phyloP scores from a whole-genome alignment of 345 rosid species.

The Heritiera fomes region DNA sequence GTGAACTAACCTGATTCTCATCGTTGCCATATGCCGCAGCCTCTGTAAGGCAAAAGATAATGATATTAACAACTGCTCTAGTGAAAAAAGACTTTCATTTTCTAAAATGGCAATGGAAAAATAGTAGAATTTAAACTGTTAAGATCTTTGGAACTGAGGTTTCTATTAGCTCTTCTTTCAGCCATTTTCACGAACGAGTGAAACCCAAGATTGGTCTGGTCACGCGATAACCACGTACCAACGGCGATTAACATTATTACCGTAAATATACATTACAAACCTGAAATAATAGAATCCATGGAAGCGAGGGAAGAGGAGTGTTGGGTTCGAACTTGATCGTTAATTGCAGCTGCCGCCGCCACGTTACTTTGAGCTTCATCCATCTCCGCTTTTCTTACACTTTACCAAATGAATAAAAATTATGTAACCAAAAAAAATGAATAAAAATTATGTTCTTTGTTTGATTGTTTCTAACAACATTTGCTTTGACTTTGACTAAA shows the following conservation, averaged over 20 bases:
- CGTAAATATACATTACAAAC: conserved; percentile 26
- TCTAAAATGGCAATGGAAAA: neutral
- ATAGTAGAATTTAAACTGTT: neutral
- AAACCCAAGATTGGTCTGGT: neutral
- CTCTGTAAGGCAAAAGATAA: conserved; percentile 46
- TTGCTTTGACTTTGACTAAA: neutral
- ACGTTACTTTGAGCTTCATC: conserved; percentile 55
- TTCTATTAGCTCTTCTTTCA: neutral
- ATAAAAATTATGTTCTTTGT: no score
- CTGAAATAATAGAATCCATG: conserved; percentile 59
- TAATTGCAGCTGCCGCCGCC: neutral
- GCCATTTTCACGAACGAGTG: conserved; percentile 29
- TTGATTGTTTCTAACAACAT: neutral
- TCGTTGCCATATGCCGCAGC: conserved; percentile 69
- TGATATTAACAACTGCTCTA: conserved; percentile 22
- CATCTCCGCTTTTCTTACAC: conserved; percentile 31
- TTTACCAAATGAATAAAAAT: no score
- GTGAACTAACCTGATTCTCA: conserved; percentile 52
- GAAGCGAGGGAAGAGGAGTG: conserved; percentile 35
- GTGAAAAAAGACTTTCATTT: neutral
- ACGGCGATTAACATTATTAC: neutral
- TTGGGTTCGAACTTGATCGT: conserved; percentile 25
- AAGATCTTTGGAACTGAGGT: neutral
- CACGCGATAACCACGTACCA: neutral
- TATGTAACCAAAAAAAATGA: no score